Evolutionary conservation across 1,284 basidiomycete species (phyloP), one percentile per base, ranked within the genome.

Genomic region (Moniliophthora roreri): DNA sequence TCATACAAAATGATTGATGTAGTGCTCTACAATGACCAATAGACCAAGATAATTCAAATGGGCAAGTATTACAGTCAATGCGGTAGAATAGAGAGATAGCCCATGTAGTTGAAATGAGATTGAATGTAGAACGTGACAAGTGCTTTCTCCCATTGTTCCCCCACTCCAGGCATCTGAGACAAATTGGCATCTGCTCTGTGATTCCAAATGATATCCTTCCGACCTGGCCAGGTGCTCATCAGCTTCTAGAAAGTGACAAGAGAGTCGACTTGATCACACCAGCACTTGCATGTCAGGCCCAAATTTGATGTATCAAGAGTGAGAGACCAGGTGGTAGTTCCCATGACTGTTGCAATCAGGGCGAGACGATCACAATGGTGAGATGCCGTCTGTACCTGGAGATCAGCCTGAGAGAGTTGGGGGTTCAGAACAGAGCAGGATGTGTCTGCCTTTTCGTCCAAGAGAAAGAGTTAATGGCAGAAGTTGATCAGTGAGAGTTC

Each of bases 401-500:
- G 28, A n/a, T 51, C 50, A 3, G 50, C 39, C 16, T 34, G 21
- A 3, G 50, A 11, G 4, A 32, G 15, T 4, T 5, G 20, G 21
- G 35, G 26, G 13, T 15, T 9, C 18, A 46, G 51, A 16, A 15
- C 15, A 4, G 51, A 46, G 16, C 15, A 13, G 3, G 45, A 28
- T 2, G 16, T 38, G 21, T 53, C 45, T 7, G 36, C 20, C 3
- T 40, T 7, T 4, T 34, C 16, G 36, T 53, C 51, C 3, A 53
- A 23, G 16, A 18, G 2, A 16, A 38, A n/a, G 7, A 53, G 34
- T 35, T 53, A 20, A 21, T 23, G 41, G 2, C 46, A 16, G 20
- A 53, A 53, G 23, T 48, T 53, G 11, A 48, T 20, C 23, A 53
- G 37, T 13, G 21, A 38, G 24, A 53, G 21, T 28, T 53, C 37